Evolutionary conservation across 495 filamentous ascomycete species (phyloP).

Genomic region (Talaromyces adpressus): DNA sequence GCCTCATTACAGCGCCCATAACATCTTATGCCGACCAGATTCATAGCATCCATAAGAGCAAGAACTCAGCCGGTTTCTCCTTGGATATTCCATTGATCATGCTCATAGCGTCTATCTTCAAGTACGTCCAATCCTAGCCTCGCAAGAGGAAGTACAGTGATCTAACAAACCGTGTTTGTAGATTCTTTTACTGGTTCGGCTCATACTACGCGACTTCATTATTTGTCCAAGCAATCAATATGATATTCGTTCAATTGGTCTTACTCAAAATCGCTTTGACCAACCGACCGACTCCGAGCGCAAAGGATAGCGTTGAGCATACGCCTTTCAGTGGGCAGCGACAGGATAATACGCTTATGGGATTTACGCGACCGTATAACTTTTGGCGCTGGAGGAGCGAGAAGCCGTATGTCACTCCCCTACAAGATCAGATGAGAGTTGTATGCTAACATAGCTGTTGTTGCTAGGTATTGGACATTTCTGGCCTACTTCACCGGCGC

Average conservation of each 20-base stretch:
- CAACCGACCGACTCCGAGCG: constrained; percentile 64
- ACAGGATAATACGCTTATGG: constrained; percentile 12
- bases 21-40: constrained; percentile 91
- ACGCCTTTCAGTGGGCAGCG: constrained; percentile 30
- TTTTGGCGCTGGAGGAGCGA: constrained; percentile 92
- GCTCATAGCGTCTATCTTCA: constrained; percentile 87
- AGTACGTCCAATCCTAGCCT: constrained; percentile 43
- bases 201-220: constrained; percentile 74
- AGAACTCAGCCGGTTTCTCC: constrained; percentile 83
- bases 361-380: constrained; percentile 61
- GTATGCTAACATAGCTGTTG: background rate
- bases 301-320: constrained; percentile 45
- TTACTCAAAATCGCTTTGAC: constrained; percentile 87
- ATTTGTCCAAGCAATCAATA: constrained; percentile 78
- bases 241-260: constrained; percentile 74
- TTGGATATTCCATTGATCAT: constrained; percentile 93
- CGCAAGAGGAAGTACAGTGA: background rate
- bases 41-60: constrained; percentile 71
- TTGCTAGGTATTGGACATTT: constrained; percentile 77
- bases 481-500: constrained; percentile 60
- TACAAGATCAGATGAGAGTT: background rate
- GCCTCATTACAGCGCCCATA: constrained; percentile 72
- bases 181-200: constrained; percentile 89
- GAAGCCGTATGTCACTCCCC: constrained; percentile 57
- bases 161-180: constrained; percentile 30